Evolutionary conservation across 108 stramenopile species (phyloP).

Genomic region (Cyclotella cryptica): DNA sequence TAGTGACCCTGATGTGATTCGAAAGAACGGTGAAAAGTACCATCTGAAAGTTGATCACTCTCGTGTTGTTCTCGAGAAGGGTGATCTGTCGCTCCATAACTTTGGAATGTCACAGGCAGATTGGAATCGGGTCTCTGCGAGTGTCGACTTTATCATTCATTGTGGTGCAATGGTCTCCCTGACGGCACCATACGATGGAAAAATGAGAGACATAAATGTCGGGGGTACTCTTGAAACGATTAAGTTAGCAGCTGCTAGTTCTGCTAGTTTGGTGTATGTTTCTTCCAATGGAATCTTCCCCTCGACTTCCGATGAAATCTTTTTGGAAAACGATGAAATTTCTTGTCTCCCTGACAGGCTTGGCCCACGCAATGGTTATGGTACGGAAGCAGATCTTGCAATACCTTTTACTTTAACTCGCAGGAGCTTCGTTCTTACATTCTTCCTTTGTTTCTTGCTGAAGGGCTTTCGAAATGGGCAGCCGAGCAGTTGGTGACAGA

Average conservation of each 20-base stretch:
- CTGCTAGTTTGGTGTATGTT: constrained; percentile 67
- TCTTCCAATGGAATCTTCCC: constrained; percentile 83
- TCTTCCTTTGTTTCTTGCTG: too few species aligned
- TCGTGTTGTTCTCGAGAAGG: constrained; percentile 56
- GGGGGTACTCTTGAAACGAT: constrained; percentile 77
- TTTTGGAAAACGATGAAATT: constrained; percentile 41
- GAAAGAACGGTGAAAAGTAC: constrained; percentile 55
- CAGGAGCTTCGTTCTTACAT: too few species aligned
- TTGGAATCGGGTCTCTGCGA: constrained; percentile 67
- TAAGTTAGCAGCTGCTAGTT: constrained; percentile 69
- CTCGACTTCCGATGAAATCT: constrained; percentile 41
- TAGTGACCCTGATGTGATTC: constrained; percentile 50
- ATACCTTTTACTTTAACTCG: too few species aligned
- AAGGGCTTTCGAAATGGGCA: constrained; percentile 87
- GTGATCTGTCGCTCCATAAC: constrained; percentile 66
- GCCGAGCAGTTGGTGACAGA: constrained; percentile 73
- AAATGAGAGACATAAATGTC: constrained; percentile 74
- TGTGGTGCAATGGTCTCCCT: constrained; percentile 82
- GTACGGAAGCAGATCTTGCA: too few species aligned
- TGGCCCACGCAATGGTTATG: constrained; percentile 70
- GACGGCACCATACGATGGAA: constrained; percentile 67
- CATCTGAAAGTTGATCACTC: constrained; percentile 40
- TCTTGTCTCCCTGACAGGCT: constrained; percentile 50
- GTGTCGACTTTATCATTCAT: constrained; percentile 79
- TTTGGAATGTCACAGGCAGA: constrained; percentile 63